A percentile compares a stretch with the other conserved stretches of the same genome.
Evolutionary conservation across 805 yeast species (phyloP).

Genomic region (Yarrowia osloensis): DNA sequence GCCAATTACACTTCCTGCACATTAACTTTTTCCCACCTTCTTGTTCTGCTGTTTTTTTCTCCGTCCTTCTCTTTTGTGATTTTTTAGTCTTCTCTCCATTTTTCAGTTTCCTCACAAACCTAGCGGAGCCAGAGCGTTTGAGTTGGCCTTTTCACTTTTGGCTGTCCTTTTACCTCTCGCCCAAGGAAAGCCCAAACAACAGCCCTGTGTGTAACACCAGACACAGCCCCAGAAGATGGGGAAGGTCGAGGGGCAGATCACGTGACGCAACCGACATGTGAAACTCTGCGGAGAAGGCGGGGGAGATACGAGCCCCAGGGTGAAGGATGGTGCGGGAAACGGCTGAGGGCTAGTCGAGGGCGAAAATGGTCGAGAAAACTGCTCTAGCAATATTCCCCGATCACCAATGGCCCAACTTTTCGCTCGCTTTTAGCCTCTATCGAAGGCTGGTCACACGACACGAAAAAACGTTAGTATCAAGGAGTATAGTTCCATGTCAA

Average conservation of each 20-base stretch:
- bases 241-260: constrained; percentile 22
- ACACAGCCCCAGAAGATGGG: constrained; percentile 19
- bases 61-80: not conserved
- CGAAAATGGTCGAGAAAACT: not conserved
- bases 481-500: not conserved
- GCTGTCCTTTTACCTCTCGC: not conserved
- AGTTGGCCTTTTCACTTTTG: not conserved
- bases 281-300: not conserved
- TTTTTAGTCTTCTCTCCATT: not conserved
- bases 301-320: not conserved
- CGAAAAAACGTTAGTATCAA: constrained; percentile 7
- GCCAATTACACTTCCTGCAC: not conserved
- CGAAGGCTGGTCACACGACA: not conserved
- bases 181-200: constrained; percentile 13
- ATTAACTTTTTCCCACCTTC: constrained; percentile 1
- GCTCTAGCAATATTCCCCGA: not conserved
- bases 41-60: constrained; percentile 11
- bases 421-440: not conserved
- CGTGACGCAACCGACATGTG: not conserved
- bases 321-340: not conserved
- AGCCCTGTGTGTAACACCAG: not conserved
- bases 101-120: not conserved
- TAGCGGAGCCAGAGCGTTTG: not conserved
- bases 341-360: not conserved
- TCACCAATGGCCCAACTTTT: not conserved